Percentiles rank a stretch among this genome's conserved stretches.
Conservation (phyloP, 2,329 filamentous ascomycete genomes). For the Colletotrichum tamarilloi region DNA sequence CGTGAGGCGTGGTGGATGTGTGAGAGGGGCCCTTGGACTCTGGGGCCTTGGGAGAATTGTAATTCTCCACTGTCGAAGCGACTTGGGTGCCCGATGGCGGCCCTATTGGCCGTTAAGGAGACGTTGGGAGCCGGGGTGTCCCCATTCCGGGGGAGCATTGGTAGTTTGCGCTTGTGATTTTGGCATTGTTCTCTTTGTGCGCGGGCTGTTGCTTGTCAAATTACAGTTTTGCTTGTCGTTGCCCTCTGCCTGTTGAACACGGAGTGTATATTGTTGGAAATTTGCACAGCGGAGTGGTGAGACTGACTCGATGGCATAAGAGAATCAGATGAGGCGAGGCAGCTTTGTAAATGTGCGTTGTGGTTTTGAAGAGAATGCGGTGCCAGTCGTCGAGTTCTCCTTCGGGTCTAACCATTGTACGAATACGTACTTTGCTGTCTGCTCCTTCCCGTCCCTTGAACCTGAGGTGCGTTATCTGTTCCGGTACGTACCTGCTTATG, state of each 20-base stretch:
- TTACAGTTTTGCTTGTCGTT: neutral
- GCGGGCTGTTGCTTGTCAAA: neutral
- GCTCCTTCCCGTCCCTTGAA: neutral
- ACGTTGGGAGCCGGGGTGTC: slow-evolving; percentile 6
- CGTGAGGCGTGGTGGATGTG: neutral
- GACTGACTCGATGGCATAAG: neutral
- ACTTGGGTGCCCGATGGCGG: slow-evolving; percentile 29
- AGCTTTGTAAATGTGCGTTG: neutral
- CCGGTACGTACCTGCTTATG: neutral
- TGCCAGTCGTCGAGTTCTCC: neutral
- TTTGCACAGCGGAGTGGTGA: neutral
- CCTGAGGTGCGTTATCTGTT: neutral
- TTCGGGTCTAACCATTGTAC: neutral
- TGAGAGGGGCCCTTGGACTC: slow-evolving; percentile 10
- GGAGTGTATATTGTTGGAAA: neutral
- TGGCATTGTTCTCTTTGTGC: slow-evolving; percentile 1
- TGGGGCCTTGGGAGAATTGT: slow-evolving; percentile 1
- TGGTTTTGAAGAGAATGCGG: neutral
- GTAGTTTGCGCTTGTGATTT: slow-evolving; percentile 10
- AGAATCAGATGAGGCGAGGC: neutral
- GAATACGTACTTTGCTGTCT: too few relatives aligned
- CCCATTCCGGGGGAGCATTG: neutral
- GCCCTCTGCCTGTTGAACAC: neutral
- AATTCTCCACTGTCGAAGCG: slow-evolving; percentile 18
- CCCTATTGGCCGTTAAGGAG: slow-evolving; percentile 20